phyloP scores from a whole-genome alignment of 768 basidiomycete genomes.

The Tricholoma bakamatsutake region DNA sequence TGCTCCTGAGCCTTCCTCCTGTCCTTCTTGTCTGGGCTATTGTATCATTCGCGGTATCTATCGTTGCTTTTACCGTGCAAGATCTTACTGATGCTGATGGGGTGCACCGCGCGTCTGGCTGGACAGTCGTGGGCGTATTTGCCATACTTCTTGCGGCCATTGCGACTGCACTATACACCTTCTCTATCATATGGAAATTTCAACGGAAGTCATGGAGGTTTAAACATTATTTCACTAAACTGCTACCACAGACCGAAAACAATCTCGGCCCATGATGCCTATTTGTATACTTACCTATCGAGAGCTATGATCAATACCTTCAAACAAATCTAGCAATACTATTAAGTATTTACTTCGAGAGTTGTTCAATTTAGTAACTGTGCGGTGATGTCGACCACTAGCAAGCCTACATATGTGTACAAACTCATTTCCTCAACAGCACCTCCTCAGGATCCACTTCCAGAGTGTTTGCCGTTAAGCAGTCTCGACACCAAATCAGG shows the following conservation, averaged over 20 bases:
- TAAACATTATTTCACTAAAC: conserved; percentile 6
- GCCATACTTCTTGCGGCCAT: conserved; percentile 33
- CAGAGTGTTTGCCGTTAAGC: conserved; percentile 45
- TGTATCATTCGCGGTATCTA: conserved; percentile 38
- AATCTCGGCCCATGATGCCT: background rate
- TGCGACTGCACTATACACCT: conserved; percentile 37
- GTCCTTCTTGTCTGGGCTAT: conserved; percentile 54
- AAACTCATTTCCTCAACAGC: conserved; percentile 46
- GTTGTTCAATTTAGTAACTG: background rate
- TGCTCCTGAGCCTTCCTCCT: conserved; percentile 46
- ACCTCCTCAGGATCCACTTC: conserved; percentile 36
- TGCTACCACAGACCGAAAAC: background rate
- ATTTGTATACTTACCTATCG: background rate
- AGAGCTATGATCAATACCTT: background rate
- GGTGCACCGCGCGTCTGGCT: conserved; percentile 28
- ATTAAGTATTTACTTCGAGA: too few relatives aligned
- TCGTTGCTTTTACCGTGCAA: conserved; percentile 40
- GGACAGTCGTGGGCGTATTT: conserved; percentile 36
- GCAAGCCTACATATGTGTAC: conserved; percentile 49
- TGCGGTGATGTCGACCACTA: background rate
- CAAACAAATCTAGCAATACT: background rate
- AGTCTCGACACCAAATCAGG: conserved; percentile 37
- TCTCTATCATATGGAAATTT: conserved; percentile 46
- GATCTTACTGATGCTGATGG: conserved; percentile 19
- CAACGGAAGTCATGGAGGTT: conserved; percentile 21